A percentile compares a stretch with the other conserved stretches of the same genome.
phyloP scores from a whole-genome alignment of 768 basidiomycete genomes.

The Collybia mongolica region DNA sequence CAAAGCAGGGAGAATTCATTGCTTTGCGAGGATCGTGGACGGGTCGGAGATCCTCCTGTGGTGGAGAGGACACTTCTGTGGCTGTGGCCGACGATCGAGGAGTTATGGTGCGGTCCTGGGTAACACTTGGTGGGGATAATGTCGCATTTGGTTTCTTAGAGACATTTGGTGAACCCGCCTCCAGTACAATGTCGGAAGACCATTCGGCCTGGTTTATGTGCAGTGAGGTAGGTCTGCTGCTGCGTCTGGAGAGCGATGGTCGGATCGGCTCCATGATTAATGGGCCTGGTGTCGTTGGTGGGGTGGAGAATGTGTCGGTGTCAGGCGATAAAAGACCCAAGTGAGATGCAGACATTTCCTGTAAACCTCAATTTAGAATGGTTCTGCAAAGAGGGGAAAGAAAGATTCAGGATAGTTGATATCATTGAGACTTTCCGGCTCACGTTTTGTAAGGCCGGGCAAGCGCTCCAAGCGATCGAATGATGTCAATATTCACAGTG shows the following conservation, averaged over 20 bases:
- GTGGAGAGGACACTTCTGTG: constrained; percentile 12
- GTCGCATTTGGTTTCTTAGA: constrained; percentile 20
- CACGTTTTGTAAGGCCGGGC: not conserved
- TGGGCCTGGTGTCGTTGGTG: constrained; percentile 35
- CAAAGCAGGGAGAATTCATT: constrained; percentile 81
- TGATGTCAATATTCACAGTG: not conserved
- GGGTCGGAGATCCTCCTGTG: constrained; percentile 11
- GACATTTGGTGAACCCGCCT: constrained; percentile 32
- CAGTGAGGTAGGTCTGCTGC: constrained; percentile 43
- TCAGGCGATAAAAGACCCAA: constrained; percentile 28
- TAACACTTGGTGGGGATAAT: constrained; percentile 11
- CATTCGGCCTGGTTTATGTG: constrained; percentile 39
- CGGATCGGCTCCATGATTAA: constrained; percentile 17
- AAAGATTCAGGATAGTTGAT: not conserved
- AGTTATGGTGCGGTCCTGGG: constrained; percentile 21
- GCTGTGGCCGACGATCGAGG: constrained; percentile 10
- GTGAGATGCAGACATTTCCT: not conserved
- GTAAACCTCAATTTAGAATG: not conserved
- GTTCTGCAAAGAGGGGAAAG: too few relatives aligned
- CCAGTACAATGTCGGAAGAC: constrained; percentile 42
- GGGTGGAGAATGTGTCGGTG: constrained; percentile 40
- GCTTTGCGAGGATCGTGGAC: constrained; percentile 23
- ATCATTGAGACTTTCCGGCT: constrained; percentile 4
- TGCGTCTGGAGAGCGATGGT: constrained; percentile 41
- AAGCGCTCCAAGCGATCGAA: not conserved